These are phyloP conservation scores for Proliferodiscus dingleyae DNA, from an alignment of 2,329 filamentous ascomycete genomes.

Conservation along the genomic window DNA sequence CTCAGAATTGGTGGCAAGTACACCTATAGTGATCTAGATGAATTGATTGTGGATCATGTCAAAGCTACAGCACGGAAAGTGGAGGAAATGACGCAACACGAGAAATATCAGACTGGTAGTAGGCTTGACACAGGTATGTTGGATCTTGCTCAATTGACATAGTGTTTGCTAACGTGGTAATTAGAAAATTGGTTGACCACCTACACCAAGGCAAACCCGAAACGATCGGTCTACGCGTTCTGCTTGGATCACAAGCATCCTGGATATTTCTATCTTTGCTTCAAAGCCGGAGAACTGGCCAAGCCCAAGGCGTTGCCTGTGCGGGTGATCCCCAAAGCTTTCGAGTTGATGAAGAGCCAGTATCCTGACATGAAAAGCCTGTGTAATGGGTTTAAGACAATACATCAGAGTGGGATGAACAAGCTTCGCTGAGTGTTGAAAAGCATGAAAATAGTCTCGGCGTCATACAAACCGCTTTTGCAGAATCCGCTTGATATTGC, in stretches of 20 bases:
- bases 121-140: conserved; percentile 77
- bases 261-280: conserved; percentile 93
- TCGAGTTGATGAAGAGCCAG: conserved; percentile 79
- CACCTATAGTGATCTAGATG: conserved; percentile 92
- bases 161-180: conserved; percentile 12
- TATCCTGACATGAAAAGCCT: conserved; percentile 94
- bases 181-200: conserved; percentile 92
- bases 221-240: conserved; percentile 89
- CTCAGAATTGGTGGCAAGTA: conserved; percentile 84
- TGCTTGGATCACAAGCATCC: conserved; percentile 89
- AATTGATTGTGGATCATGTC: conserved; percentile 94
- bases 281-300: conserved; percentile 80
- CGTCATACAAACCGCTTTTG: conserved; percentile 7
- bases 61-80: conserved; percentile 98
- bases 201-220: conserved; percentile 94
- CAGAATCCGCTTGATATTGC: conserved; percentile 2
- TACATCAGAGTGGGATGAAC: conserved; percentile 24
- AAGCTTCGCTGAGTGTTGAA: conserved; percentile 13
- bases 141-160: conserved; percentile 5
- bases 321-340: conserved; percentile 87
- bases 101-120: conserved; percentile 84
- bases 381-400: conserved; percentile 89
- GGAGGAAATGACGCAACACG: conserved; percentile 89
- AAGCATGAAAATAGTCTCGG: conserved; percentile 1
- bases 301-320: conserved; percentile 75